Conservation (phyloP, 1,284 basidiomycete species). For the Cystobasidium pallidum region DNA sequence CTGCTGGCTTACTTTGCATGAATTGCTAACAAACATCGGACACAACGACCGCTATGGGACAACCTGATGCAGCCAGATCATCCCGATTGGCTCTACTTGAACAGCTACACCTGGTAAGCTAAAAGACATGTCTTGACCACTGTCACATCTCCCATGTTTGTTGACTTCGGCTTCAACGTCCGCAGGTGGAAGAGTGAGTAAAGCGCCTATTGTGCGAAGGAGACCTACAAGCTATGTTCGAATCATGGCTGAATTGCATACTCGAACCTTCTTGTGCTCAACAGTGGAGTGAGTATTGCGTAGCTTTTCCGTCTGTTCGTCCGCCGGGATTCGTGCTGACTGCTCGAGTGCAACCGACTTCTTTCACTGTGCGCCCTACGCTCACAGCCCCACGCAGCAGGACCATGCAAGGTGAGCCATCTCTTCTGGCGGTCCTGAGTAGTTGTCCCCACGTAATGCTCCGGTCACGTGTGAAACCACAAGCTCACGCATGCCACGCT, state of each 20-base stretch:
- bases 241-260: neutral
- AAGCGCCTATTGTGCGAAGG: neutral
- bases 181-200: conserved; percentile 30
- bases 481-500: neutral
- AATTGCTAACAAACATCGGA: neutral
- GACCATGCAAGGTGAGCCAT: conserved; percentile 26
- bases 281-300: conserved; percentile 29
- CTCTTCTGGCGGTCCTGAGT: no score
- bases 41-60: neutral
- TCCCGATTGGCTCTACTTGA: conserved; percentile 21
- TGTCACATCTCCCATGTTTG: no score
- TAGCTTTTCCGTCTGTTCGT: neutral
- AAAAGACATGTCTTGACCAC: no score
- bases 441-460: no score
- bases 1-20: neutral
- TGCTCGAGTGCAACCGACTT: neutral
- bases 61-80: neutral
- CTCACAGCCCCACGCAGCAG: conserved; percentile 35
- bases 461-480: neutral
- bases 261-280: no score
- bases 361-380: neutral
- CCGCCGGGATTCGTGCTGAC: neutral
- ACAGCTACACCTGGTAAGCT: neutral
- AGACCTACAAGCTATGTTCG: neutral
- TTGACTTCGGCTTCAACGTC: no score